Conservation (phyloP, 371 early-diverging fungal genomes). For the Actinomortierella wolfii region DNA sequence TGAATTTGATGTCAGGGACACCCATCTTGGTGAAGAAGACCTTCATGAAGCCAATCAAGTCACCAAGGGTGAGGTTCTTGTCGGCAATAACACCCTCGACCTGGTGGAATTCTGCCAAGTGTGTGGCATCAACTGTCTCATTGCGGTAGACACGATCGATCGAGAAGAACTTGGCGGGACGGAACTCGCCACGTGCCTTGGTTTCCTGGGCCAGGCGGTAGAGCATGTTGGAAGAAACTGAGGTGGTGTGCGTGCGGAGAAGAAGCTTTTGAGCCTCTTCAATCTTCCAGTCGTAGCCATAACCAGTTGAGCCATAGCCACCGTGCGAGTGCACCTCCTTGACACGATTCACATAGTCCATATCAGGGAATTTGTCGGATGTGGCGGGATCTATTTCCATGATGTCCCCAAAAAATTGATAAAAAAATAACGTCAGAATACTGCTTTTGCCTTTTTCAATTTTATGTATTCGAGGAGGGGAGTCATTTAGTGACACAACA, state of each 20-base stretch:
- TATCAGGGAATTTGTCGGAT: conserved; percentile 75
- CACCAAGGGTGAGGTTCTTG: conserved; percentile 93
- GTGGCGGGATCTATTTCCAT: conserved; percentile 78
- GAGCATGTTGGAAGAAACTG: conserved; percentile 94
- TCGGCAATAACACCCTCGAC: conserved; percentile 99
- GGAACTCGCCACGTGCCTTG: conserved; percentile 68
- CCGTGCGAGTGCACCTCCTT: conserved; percentile 94
- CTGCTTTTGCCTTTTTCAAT: not conserved
- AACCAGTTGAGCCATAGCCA: conserved; percentile 97
- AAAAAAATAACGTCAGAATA: not conserved
- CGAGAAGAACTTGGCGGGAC: conserved; percentile 98
- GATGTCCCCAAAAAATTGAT: not conserved
- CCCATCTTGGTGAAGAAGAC: conserved; percentile 99
- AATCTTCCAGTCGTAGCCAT: conserved; percentile 93
- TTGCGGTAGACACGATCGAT: conserved; percentile 99
- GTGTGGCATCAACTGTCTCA: conserved; percentile 99
- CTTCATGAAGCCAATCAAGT: conserved; percentile 97
- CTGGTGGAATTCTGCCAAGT: conserved; percentile 99
- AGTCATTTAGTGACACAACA: not conserved
- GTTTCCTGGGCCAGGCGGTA: conserved; percentile 91
- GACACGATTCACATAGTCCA: conserved; percentile 91
- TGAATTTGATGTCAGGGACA: conserved; percentile 96
- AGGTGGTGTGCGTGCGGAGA: conserved; percentile 99
- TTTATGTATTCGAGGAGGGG: not conserved
- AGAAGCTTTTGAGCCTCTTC: conserved; percentile 96